Conservation (phyloP, 1,284 basidiomycete species). For the Lentinus polychrous region DNA sequence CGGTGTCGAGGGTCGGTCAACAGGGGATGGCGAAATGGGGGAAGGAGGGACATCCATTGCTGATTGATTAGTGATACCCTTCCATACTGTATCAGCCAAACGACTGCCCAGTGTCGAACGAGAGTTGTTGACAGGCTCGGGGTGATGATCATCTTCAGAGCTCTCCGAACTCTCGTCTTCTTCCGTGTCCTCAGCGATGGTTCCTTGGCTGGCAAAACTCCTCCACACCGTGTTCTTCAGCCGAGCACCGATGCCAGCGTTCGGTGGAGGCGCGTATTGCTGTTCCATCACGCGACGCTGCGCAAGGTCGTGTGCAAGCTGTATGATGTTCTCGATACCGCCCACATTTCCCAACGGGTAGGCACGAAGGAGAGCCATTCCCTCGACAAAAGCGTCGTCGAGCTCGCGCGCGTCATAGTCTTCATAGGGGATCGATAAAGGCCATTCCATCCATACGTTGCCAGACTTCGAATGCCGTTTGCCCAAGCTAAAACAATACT, state of each 20-base stretch:
- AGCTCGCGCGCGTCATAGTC: conserved; percentile 48
- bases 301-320: conserved; percentile 55
- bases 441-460: conserved; percentile 51
- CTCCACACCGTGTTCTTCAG: conserved; percentile 62
- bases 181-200: conserved; percentile 22
- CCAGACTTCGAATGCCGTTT: conserved; percentile 36
- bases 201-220: conserved; percentile 48
- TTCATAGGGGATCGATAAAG: conserved; percentile 29
- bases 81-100: conserved; percentile 58
- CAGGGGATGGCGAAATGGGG: conserved; percentile 13
- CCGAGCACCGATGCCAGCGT: conserved; percentile 44
- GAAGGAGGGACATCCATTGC: conserved; percentile 54
- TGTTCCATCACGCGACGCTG: conserved; percentile 40
- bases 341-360: conserved; percentile 61
- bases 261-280: conserved; percentile 22
- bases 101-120: conserved; percentile 41
- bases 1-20: conserved; percentile 10
- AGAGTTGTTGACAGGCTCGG: conserved; percentile 7
- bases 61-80: conserved; percentile 67
- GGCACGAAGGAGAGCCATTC: conserved; percentile 51
- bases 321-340: conserved; percentile 63
- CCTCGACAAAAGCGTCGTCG: conserved; percentile 60
- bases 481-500: conserved; percentile 39
- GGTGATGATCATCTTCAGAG: conserved; percentile 26
- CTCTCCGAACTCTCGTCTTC: conserved; percentile 28